Evolutionary conservation across 192 early-diverging fungal genomes (phyloP), one percentile per base, ranked within the genome.

Genomic region (Coemansia sp.): DNA sequence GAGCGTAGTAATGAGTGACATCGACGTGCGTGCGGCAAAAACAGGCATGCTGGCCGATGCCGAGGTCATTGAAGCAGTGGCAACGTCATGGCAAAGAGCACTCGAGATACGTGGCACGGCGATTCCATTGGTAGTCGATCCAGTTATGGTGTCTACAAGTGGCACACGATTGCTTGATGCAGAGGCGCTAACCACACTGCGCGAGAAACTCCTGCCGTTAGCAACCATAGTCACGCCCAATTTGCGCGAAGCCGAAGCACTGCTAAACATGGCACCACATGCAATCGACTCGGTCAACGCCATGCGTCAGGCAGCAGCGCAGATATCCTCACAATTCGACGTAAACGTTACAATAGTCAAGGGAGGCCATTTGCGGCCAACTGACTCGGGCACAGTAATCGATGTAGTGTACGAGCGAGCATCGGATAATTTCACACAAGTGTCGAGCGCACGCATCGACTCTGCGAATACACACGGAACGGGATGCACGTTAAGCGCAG

Each of bases 121-220:
- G 32, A 35, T 74, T 8, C 73, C 73, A 19, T 49, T 92, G 47
- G 89, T 93, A 0, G 79, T 95, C 0, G 93, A 95, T 60, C 93
- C 93, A 2, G 93, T 95, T 19, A 95, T 95, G 93, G 84, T 95
- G 15, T 83, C 91, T 1, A 91, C 93, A 1, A 85, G 84, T 2
- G 91, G 91, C 21, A 73, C 82, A 22, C 75, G 75, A 2, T 72
- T 95, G 29, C 82, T 95, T 4, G 72, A 76, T 17, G 60, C 63
- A 8, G 83, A 87, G 17, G 90, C 92, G 0, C 81, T 92, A 8
- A 63, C 83, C 4, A 67, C 83, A 4, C 61, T 91, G 47, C 70
- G 80, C 27, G 22, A 50, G 4, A 65, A 79, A 10, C 67, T 95
- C n/a, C 56, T 95, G 8, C 93, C 92, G 1, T 64, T 92, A 12